A percentile compares a stretch with the other conserved stretches of the same genome.
Conservation (phyloP, 164 flowering plant species). For the Kingdonia uniflora region DNA sequence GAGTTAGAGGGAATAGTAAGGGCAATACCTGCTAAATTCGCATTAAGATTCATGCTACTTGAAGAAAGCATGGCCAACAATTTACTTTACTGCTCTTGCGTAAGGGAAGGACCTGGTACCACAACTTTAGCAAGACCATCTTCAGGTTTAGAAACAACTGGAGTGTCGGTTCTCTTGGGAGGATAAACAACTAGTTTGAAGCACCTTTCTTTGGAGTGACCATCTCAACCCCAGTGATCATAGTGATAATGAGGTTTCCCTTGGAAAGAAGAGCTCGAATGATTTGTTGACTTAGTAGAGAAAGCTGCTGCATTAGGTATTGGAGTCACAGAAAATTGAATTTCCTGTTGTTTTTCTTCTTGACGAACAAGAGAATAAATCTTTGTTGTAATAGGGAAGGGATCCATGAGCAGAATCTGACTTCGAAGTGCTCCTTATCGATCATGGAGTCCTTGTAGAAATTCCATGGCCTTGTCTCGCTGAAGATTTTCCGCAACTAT, state of each 20-base stretch:
- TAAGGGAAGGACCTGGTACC: no score
- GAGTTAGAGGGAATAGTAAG: neutral
- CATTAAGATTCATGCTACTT: neutral
- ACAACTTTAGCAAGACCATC: neutral
- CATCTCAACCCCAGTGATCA: neutral
- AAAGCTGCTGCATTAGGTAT: neutral
- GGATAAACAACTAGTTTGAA: neutral
- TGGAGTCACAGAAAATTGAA: no score
- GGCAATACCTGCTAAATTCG: neutral
- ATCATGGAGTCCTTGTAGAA: constrained; percentile 8
- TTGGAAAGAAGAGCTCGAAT: neutral
- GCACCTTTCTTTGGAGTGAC: neutral
- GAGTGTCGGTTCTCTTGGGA: neutral
- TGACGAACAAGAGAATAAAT: neutral
- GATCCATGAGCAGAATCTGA: neutral
- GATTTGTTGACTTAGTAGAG: neutral
- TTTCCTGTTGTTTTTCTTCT: neutral
- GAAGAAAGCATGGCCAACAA: neutral
- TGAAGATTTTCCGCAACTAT: neutral
- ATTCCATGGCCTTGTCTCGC: neutral
- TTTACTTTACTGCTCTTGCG: neutral
- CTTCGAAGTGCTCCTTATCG: constrained; percentile 15
- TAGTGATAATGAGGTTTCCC: neutral
- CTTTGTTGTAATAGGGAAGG: neutral
- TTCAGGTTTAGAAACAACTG: neutral